Base-by-base conservation (phyloP, 306 rosid genomes). In the Fragaria ananassa region DNA sequence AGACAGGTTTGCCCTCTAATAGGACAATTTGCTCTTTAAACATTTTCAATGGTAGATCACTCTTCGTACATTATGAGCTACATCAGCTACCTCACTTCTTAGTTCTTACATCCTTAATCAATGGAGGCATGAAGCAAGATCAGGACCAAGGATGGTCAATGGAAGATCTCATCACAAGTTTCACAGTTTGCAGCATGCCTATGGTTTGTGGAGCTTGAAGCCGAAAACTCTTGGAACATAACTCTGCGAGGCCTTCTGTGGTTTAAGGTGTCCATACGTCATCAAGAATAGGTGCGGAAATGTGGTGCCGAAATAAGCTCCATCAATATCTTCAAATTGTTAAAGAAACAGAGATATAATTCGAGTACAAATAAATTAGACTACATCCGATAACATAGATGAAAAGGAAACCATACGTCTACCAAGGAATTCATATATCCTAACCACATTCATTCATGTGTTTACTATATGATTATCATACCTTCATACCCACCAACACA, bases 221-320 rank as follows among this genome's bases (percentile, higher is more conserved):
- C 97, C 97, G 45, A 92, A 92, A 75, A 92, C 92, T 86, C 92
- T 85, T 18, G 96, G 97, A n/a, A 90, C 88, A 44, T 88, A 92
- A 78, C 83, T 85, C 83, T 85, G 93, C 12, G 80, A 74, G 0
- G 89, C 88, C 83, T 90, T 92, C 76, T 87, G 96, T 19, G 97
- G 93, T 89, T 85, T 92, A 74, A 90, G 83, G 82, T 90, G 86
- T 74, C 93, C 97, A 18, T 90, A 90, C 13, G 96, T 81, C 97
- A 92, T 90, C 86, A 90, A 82, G 81, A 90, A 90, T 51, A 92
- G 82, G 86, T 90, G 95, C 1, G 97, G 96, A 68, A 88, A 92
- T 44, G 97, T 92, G 39, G 93, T 85, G 78, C 97, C 97, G 25
- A 92, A 92, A 87, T 92, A 92, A 1, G 96, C 97, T 84, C 97